phyloP scores from a whole-genome alignment of 176 grass and related monocot genomes.

The Paspalum vaginatum region DNA sequence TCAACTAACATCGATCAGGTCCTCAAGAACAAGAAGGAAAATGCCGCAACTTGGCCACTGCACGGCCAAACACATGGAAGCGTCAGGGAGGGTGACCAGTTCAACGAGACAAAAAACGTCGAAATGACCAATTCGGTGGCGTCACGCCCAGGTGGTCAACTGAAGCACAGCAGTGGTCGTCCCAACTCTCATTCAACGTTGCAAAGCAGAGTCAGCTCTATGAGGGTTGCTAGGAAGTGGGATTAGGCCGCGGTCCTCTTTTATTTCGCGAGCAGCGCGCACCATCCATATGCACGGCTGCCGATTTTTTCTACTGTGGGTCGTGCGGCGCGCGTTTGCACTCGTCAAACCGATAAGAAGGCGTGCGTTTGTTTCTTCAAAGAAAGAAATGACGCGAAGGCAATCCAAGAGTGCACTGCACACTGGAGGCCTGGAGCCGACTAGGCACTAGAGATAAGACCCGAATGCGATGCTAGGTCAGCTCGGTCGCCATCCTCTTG shows the following conservation, averaged over 20 bases:
- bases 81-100: background rate
- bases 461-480: conserved; percentile 13
- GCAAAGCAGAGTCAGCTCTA: conserved; percentile 11
- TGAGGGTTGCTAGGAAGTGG: background rate
- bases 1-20: conserved; percentile 3
- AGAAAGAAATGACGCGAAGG: background rate
- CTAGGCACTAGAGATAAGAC: background rate
- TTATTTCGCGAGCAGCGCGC: background rate
- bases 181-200: background rate
- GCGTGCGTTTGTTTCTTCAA: conserved; percentile 4
- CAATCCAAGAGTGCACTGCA: background rate
- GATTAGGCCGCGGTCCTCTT: conserved; percentile 23
- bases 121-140: background rate
- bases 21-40: background rate
- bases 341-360: conserved; percentile 28
- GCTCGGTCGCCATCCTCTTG: background rate
- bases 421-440: background rate
- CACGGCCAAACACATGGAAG: background rate
- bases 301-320: background rate
- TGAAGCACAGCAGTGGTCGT: background rate
- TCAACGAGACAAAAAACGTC: conserved; percentile 8
- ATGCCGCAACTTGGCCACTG: background rate
- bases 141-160: background rate
- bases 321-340: background rate
- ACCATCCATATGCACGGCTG: background rate